Base-by-base conservation (phyloP, 345 rosid genomes). In the Linum trigynum region DNA sequence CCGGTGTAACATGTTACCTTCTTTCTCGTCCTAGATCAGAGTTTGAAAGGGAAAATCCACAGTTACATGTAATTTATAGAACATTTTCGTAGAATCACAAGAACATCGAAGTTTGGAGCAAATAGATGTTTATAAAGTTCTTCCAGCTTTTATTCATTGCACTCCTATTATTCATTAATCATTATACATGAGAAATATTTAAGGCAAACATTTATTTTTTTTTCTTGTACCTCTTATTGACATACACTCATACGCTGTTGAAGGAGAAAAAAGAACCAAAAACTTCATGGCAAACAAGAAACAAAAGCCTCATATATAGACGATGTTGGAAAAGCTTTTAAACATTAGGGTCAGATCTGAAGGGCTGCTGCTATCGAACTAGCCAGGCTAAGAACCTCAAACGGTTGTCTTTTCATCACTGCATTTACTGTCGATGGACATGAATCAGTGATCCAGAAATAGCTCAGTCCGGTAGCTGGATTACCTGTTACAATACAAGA, bases 371-470 rank as follows among this genome's bases (percentile, higher is more conserved):
- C 94, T 65, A 92, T 90, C 58, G 97, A 74, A 71, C 87, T 73
- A 12, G 97, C 90, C 14, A 92, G 92, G 81, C 95, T 90, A n/a
- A 92, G 87, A 74, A 92, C 69, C 83, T 92, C 95, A 65, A 88
- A 92, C 2, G 97, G 99, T 45, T 76, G 82, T 75, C 69, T 84
- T 74, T 76, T 77, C 77, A 63, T 75, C 75, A 92, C 99, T 71
- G 85, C 83, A 55, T 80, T 80, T 73, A 88, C 97, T 1, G 97
- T 92, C 60, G 39, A 61, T 3, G 96, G 90, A 74, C 99, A 90
- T 23, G 97, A 92, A 74, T 92, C 97, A 12, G 96, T 92, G 67
- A 92, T 88, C 99, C 99, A 92, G 81, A 92, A 92, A 78, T 92
- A 88, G 65, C 80, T 71, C 63, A 92, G 69, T 16, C 96, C 96